Evolutionary conservation across 1,284 basidiomycete species (phyloP), one percentile per base, ranked within the genome.

Genomic region (Ganoderma lingzhi): DNA sequence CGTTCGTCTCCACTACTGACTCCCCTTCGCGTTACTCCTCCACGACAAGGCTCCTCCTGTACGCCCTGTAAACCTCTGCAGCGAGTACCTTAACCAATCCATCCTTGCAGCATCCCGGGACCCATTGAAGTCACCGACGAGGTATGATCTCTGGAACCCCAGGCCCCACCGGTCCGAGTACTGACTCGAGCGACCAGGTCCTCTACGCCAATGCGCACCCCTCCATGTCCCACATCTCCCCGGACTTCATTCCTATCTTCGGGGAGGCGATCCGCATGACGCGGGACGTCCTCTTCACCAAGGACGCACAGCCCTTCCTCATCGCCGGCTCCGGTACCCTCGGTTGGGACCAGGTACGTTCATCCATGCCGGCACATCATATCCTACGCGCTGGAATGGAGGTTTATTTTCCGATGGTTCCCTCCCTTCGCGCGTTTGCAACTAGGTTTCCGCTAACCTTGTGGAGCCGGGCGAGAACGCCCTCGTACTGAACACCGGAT

Each of bases 291-390:
- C 82, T 98, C 58, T 90, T 91, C 81, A 91, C 96, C 51, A 86
- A 89, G 69, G 83, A 85, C 44, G 93, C 87, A 0, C 97, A 98
- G 79, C 93, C 95, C 0, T 94, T 99, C 84, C 84, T 98, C 75
- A 93, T 98, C 66, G 90, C 96, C 39, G 97, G 97, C 2, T 94
- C 92, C 63, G 97, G 97, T n/a, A 99, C 97, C 2, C 84, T 99
- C 48, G 97, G 97, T 42, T 98, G 97, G 96, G 92, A 93, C 78
- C 91, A 93, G 87, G 93, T 86, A 66, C 64, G 81, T 70, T 2
- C 35, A 17, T 60, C 58, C 35, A 37, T 60, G 32, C 41, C 39
- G 55, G 53, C 28, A 35, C n/a, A 10, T 35, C 23, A 23, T 37
- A 37, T n/a, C 44, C 41, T 23, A 32, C 28, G n/a, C 48, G 30